A percentile compares a stretch with the other conserved stretches of the same genome.
These are phyloP conservation scores for Rhizopogon sp. DNA, from an alignment of 768 basidiomycete genomes.

Conservation along the genomic window DNA sequence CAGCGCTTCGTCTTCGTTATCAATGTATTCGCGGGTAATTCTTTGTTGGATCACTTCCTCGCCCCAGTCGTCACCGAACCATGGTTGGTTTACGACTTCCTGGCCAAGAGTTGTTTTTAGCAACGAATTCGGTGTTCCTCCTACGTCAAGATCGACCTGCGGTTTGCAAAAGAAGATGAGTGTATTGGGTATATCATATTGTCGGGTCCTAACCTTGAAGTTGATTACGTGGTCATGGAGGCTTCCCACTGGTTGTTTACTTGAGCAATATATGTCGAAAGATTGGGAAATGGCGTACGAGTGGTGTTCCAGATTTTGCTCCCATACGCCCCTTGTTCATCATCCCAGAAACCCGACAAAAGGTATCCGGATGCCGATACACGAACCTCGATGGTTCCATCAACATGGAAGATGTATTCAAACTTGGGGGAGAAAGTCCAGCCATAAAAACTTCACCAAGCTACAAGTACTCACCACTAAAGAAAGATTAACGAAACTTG, in stretches of 20 bases:
- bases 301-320: constrained; percentile 49
- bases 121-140: constrained; percentile 52
- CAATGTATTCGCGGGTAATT: constrained; percentile 42
- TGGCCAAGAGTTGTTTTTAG: constrained; percentile 44
- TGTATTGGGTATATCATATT: neutral
- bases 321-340: constrained; percentile 46
- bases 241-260: constrained; percentile 47
- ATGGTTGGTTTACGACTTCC: constrained; percentile 45
- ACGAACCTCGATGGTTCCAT: constrained; percentile 63
- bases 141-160: constrained; percentile 61
- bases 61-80: constrained; percentile 60
- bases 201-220: constrained; percentile 35
- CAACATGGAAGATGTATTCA: constrained; percentile 62
- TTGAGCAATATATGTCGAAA: neutral
- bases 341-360: constrained; percentile 58
- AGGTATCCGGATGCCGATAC: constrained; percentile 66
- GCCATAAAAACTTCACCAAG: neutral
- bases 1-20: constrained; percentile 46
- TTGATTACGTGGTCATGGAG: constrained; percentile 68
- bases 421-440: constrained; percentile 31
- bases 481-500: neutral
- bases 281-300: constrained; percentile 31
- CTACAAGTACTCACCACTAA: constrained; percentile 25
- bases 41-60: constrained; percentile 48
- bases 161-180: constrained; percentile 29